Evolutionary conservation across 225 moss, liverwort and hornwort genomes (phyloP), one percentile per base, ranked within the genome.

Genomic region (Bryoerythrophyllum caledonicum): DNA sequence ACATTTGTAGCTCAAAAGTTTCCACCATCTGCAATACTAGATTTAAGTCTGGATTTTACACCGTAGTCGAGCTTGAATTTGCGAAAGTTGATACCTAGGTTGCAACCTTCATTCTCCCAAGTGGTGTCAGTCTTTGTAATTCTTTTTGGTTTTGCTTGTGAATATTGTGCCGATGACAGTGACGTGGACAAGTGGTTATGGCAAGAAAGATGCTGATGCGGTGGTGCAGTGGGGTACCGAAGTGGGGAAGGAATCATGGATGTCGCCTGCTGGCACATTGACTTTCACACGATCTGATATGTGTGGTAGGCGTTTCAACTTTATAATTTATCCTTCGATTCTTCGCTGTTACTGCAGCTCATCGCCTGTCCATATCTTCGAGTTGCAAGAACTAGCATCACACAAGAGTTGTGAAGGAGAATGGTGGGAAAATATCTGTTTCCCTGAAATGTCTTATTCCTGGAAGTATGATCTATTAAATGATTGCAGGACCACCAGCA

Each of bases 111-210:
- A 56, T 57, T 14, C 32, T 16, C 44, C 20, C 34, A 0, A 32
- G 28, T 32, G 60, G 35, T 14, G 25, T 34, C 11, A 46, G 49
- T 34, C 20, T 60, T 55, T 44, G 21, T 63, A 7, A 63, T 25
- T 23, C 20, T 46, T 34, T 65, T 69, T 71, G 27, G 37, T 77
- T 43, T 17, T 7, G 48, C n/a, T 55, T 63, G 40, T 77, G 78
- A 79, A 65, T 70, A 61, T 70, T 70, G 23, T 64, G 44, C 90
- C 93, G 93, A 91, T 93, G 80, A 93, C 93, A 57, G 85, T 91
- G 21, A 96, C 95, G 30, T 96, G 95, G 93, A 96, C 95, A 28
- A 93, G 93, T 80, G 95, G 90, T 15, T 90, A 91, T 75, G 87
- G 88, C 70, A 82, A 79, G 75, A 86, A 89, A 76, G 91, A 90